Evolutionary conservation across 2,329 filamentous ascomycete species (phyloP).

Genomic region (Neonectria punicea): DNA sequence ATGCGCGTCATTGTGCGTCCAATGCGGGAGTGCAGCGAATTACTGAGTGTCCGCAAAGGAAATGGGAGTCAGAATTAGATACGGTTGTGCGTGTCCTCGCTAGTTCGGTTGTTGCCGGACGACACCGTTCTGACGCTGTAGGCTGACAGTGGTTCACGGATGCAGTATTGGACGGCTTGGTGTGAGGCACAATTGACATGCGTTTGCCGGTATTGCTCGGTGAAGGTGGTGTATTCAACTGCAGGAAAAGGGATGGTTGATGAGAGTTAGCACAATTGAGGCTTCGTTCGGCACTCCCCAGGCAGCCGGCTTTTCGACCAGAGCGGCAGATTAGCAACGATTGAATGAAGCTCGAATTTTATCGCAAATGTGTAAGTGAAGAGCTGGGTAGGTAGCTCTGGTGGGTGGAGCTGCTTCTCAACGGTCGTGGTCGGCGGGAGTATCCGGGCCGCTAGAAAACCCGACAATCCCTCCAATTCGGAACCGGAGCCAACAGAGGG

Average conservation of each 20-base stretch:
- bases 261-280: neutral
- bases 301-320: neutral
- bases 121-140: neutral
- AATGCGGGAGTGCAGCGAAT: neutral
- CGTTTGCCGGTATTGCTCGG: neutral
- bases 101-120: neutral
- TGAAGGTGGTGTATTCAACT: constrained; percentile 5
- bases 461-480: constrained; percentile 18
- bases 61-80: neutral
- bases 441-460: constrained; percentile 41
- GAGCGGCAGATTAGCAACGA: neutral
- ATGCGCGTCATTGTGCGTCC: constrained; percentile 55
- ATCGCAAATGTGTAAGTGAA: constrained; percentile 17
- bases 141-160: neutral
- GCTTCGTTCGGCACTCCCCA: neutral
- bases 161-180: neutral
- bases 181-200: neutral
- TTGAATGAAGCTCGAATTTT: constrained; percentile 19
- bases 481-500: neutral
- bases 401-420: constrained; percentile 21
- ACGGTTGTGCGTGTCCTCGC: neutral
- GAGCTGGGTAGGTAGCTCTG: constrained; percentile 12
- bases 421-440: neutral
- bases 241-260: neutral
- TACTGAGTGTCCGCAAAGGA: neutral